Conservation (phyloP, 441 rosid species). For the Adansonia madagascariensis region DNA sequence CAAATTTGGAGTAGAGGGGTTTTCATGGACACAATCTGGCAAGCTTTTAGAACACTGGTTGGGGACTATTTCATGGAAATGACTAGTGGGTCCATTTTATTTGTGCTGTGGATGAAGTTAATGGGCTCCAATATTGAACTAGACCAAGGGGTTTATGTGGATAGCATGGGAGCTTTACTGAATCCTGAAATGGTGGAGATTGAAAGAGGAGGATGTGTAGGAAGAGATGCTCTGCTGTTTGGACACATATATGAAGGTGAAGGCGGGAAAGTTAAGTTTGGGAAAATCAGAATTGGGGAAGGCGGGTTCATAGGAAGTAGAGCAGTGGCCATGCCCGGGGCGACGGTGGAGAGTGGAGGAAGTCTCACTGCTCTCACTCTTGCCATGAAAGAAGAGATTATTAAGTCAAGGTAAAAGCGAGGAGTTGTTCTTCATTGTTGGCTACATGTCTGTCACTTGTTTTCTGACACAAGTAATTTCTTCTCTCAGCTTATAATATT, state of each 20-base stretch:
- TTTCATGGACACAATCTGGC: slow-evolving; percentile 68
- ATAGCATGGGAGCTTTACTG: slow-evolving; percentile 62
- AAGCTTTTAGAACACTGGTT: slow-evolving; percentile 57
- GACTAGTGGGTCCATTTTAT: slow-evolving; percentile 50
- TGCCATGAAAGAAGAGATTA: slow-evolving; percentile 63
- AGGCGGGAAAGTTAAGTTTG: slow-evolving; percentile 62
- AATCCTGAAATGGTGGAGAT: slow-evolving; percentile 79
- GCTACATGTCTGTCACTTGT: neutral
- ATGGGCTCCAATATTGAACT: slow-evolving; percentile 60
- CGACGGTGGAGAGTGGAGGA: slow-evolving; percentile 59
- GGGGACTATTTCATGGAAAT: slow-evolving; percentile 70
- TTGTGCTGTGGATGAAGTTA: slow-evolving; percentile 53
- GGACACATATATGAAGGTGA: slow-evolving; percentile 77
- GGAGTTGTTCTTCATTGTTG: neutral
- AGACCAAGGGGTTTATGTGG: slow-evolving; percentile 54
- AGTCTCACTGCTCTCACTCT: slow-evolving; percentile 52
- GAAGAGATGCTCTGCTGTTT: slow-evolving; percentile 57
- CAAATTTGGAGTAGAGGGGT: slow-evolving; percentile 57
- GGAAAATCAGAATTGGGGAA: slow-evolving; percentile 55
- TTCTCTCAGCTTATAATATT: neutral
- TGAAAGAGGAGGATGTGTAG: slow-evolving; percentile 60
- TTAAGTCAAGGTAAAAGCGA: slow-evolving; percentile 32
- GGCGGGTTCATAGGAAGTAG: slow-evolving; percentile 64
- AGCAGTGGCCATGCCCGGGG: slow-evolving; percentile 68
- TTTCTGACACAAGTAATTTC: neutral